Conservation (phyloP, 352 stramenopile genomes). For the Peronosclerospora sorghi region DNA sequence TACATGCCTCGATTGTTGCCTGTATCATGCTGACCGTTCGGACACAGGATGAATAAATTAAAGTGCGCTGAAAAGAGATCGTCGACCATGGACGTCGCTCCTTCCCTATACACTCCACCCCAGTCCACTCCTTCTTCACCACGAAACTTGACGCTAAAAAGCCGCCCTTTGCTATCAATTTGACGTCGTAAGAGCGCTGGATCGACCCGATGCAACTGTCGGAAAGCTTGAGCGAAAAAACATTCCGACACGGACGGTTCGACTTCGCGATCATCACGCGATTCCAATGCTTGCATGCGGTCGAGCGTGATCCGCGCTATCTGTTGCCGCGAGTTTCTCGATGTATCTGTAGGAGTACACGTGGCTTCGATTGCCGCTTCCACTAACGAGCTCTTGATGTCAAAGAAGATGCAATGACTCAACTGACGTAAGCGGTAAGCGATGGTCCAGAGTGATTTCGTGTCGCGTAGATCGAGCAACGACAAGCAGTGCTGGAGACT, state of each 20-base stretch:
- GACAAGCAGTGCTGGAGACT: conserved; percentile 53
- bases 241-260: conserved; percentile 85
- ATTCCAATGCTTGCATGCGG: conserved; percentile 76
- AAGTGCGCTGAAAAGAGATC: conserved; percentile 82
- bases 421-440: conserved; percentile 55
- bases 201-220: conserved; percentile 81
- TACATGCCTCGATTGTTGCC: conserved; percentile 83
- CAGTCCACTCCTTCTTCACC: conserved; percentile 85
- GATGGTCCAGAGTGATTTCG: conserved; percentile 57
- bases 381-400: conserved; percentile 71
- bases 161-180: conserved; percentile 81
- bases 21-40: conserved; percentile 81
- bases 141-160: conserved; percentile 86
- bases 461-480: conserved; percentile 70
- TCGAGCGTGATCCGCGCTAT: conserved; percentile 79
- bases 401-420: conserved; percentile 83
- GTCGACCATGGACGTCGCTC: conserved; percentile 83
- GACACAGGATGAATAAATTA: conserved; percentile 73
- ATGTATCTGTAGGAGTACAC: conserved; percentile 35
- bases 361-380: conserved; percentile 76
- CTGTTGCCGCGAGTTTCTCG: conserved; percentile 40
- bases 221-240: conserved; percentile 91
- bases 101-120: conserved; percentile 83
- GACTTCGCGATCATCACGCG: conserved; percentile 76
- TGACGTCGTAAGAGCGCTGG: conserved; percentile 74